Conservation (phyloP, 1,284 basidiomycete genomes). For the Athelia sp. region DNA sequence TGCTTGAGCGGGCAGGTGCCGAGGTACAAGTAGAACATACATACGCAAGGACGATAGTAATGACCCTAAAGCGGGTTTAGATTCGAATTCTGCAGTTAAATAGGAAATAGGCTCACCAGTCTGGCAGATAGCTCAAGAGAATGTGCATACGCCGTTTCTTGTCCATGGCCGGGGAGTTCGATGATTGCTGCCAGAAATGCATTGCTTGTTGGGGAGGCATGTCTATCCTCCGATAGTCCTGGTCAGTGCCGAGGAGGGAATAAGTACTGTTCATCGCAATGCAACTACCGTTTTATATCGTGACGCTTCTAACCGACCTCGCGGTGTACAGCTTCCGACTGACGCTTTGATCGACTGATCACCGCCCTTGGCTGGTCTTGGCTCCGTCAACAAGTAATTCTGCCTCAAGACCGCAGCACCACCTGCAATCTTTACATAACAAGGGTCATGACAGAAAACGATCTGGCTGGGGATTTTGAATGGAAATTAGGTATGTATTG, state of each 20-base stretch:
- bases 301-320: no score
- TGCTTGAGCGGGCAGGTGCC: conserved; percentile 6
- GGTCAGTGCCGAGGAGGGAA: no score
- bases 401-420: no score
- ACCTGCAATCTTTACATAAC: no score
- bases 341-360: no score
- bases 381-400: no score
- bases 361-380: no score
- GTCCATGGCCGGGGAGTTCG: conserved; percentile 20
- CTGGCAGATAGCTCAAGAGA: conserved; percentile 60
- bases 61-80: conserved; percentile 42
- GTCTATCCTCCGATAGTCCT: no score
- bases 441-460: no score
- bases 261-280: no score
- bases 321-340: not conserved
- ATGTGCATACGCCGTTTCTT: conserved; percentile 34
- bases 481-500: conserved; percentile 41
- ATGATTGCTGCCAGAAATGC: not conserved
- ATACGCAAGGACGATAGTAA: conserved; percentile 70
- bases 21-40: conserved; percentile 21
- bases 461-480: conserved; percentile 26
- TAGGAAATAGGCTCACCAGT: conserved; percentile 48
- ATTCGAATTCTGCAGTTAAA: not conserved
- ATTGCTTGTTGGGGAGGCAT: not conserved
- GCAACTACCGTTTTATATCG: no score